Evolutionary conservation across 1,139 yeast species (phyloP), one percentile per base, ranked within the genome.

Genomic region (Candida tunisiensis): DNA sequence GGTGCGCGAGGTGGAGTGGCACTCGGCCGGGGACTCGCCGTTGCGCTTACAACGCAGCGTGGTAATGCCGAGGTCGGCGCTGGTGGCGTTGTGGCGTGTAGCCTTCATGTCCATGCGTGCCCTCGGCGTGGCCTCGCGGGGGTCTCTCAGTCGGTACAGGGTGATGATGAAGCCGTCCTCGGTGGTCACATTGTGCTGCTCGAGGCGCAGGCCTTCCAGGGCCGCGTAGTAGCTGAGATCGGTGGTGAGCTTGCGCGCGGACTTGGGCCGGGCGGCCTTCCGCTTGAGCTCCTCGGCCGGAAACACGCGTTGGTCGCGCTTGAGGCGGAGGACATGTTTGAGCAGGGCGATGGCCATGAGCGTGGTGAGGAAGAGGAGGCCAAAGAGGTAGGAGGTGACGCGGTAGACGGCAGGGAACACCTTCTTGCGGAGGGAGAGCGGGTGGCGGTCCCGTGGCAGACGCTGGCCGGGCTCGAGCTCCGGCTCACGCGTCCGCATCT

Each of bases 141-240:
- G 74, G 36, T 73, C 68, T 7, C 71, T 50, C 9, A 80, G 49
- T 27, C 79, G 68, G 44, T 80, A 75, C 26, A 85, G 47, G 1
- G 62, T 59, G 15, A 88, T 52, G 2, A 68, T 57, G 46, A 66
- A 83, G 2, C 94, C 94, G 51, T 88, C 96, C n/a, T 60, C 55
- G 0, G 96, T 85, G 6, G 65, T 57, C 3, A 83, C 60, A 14
- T 58, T 60, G 42, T 66, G 68, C 32, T 65, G 72, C 31, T 62
- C 65, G 22, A 82, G 55, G 17, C 65, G 72, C 17, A 78, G 54
- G 1, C 71, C 75, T 31, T 73, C 53, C 25, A 71, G 60, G 26
- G 57, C 53, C 8, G 75, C 71, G 45, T 83, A 85, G 45, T 78
- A 80, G 15, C 64, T 48, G 28, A 83, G 51, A 34, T 71, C 69